Evolutionary conservation across 2,329 filamentous ascomycete species (phyloP).

Genomic region (Exophiala spinifera): DNA sequence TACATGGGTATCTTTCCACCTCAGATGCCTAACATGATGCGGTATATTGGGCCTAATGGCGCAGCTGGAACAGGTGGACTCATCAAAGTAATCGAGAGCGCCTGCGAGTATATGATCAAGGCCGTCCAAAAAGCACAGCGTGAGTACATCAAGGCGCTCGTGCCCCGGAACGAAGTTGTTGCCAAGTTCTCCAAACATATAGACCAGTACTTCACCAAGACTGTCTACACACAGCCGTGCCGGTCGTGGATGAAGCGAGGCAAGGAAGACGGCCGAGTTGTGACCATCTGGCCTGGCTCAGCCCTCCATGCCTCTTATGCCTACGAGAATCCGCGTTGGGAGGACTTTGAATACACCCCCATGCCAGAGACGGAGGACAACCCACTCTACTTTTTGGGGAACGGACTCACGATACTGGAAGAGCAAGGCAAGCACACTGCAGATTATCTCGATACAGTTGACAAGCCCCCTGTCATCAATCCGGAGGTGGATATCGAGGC

Average conservation of each 20-base stretch:
- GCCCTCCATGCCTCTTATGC: constrained; percentile 61
- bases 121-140: constrained; percentile 5
- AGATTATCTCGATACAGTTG: constrained; percentile 12
- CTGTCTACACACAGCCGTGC: constrained; percentile 53
- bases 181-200: constrained; percentile 39
- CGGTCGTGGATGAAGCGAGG: constrained; percentile 72
- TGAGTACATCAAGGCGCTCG: constrained; percentile 2
- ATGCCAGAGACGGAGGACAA: constrained; percentile 2
- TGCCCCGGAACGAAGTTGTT: too few relatives aligned
- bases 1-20: constrained; percentile 1
- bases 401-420: constrained; percentile 9
- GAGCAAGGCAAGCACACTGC: constrained; percentile 12
- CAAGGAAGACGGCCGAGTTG: constrained; percentile 59
- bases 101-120: constrained; percentile 5
- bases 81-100: constrained; percentile 3
- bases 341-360: constrained; percentile 57
- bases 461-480: constrained; percentile 12
- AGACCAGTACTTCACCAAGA: constrained; percentile 51
- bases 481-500: too few relatives aligned
- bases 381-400: constrained; percentile 7
- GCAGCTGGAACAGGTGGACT: constrained; percentile 1
- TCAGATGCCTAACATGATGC: constrained; percentile 11
- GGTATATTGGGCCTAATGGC: constrained; percentile 8
- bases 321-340: constrained; percentile 56
- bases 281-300: constrained; percentile 68